Evolutionary conservation across 176 grass and related monocot species (phyloP).

Genomic region (Bolboschoenus planiculmis): DNA sequence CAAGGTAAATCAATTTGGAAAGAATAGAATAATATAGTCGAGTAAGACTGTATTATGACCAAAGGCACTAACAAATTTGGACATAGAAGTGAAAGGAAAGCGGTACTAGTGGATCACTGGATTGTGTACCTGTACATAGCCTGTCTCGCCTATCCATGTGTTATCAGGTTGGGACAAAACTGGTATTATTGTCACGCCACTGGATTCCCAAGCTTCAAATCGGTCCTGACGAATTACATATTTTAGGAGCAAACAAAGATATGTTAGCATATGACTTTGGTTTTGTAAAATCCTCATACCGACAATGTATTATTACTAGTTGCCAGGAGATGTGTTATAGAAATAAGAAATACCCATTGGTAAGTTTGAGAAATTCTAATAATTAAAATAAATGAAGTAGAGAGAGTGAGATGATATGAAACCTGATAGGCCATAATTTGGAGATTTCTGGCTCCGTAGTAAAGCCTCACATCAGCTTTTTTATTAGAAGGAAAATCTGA

Average conservation of each 20-base stretch:
- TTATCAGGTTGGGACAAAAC: constrained; percentile 67
- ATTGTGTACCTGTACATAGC: constrained; percentile 70
- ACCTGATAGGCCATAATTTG: constrained; percentile 91
- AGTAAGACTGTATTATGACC: neutral
- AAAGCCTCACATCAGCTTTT: constrained; percentile 48
- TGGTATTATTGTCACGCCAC: constrained; percentile 67
- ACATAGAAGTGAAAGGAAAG: neutral
- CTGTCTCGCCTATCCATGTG: constrained; percentile 62
- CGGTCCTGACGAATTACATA: constrained; percentile 42
- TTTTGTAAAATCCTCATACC: neutral
- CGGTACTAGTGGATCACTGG: neutral
- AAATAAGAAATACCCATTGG: neutral
- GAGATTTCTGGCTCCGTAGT: constrained; percentile 83
- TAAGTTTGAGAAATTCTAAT: neutral
- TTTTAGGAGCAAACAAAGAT: neutral
- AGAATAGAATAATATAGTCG: neutral
- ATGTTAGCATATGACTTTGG: neutral
- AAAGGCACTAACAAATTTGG: neutral
- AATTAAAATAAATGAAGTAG: neutral
- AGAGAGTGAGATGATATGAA: neutral
- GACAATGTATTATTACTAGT: neutral
- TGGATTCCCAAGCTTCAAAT: constrained; percentile 57
- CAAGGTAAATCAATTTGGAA: neutral
- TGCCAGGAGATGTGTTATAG: neutral
- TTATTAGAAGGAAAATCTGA: constrained; percentile 47